Conservation (phyloP, 2,329 filamentous ascomycete species). For the Pseudogymnoascus verrucosus region DNA sequence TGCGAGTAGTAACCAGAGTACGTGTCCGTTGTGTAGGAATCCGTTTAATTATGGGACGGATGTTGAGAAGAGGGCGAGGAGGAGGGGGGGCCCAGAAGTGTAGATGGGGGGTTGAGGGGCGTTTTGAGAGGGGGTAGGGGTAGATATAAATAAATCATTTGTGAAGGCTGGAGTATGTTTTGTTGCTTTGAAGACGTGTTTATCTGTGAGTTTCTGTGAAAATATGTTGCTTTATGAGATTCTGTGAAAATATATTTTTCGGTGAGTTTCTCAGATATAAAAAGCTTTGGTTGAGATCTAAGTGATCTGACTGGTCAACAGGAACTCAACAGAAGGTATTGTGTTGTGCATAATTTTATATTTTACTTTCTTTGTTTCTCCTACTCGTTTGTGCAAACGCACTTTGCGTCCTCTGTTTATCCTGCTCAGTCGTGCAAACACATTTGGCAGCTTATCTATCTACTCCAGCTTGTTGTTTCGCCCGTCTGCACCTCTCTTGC, state of each 20-base stretch:
- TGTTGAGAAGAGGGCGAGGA: slow-evolving; percentile 10
- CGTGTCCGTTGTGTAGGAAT: slow-evolving; percentile 87
- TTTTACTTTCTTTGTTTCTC: neutral
- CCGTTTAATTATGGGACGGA: slow-evolving; percentile 55
- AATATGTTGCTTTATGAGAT: neutral
- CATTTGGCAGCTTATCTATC: neutral
- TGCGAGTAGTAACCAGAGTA: slow-evolving; percentile 82
- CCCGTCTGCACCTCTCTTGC: neutral
- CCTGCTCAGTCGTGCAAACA: neutral
- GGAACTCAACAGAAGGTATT: no score
- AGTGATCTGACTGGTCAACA: no score
- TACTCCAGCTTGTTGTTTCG: no score
- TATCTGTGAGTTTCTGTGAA: neutral
- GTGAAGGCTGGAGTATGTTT: neutral
- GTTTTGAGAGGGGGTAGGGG: neutral
- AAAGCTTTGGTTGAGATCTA: neutral
- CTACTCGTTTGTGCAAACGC: neutral
- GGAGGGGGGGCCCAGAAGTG: slow-evolving; percentile 11
- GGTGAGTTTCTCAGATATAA: neutral
- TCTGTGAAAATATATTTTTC: neutral
- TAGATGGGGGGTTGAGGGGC: neutral
- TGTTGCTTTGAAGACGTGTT: neutral
- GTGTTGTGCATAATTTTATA: neutral
- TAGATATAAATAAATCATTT: neutral
- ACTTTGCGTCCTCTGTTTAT: neutral